These are phyloP conservation scores for Fusarium graminum DNA, from an alignment of 2,329 filamentous ascomycete genomes.

Conservation along the genomic window DNA sequence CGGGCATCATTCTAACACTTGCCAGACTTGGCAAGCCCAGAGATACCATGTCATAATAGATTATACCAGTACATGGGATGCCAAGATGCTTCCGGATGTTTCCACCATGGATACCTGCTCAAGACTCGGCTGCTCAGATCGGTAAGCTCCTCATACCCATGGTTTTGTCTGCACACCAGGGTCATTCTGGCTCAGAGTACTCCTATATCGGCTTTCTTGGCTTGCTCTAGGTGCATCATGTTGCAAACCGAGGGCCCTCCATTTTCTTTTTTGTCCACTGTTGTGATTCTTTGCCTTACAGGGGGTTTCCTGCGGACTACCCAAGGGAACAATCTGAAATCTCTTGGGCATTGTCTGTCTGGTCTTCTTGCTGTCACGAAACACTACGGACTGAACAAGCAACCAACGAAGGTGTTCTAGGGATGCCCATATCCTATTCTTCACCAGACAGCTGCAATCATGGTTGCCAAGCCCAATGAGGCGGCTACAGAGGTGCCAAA, in stretches of 20 bases:
- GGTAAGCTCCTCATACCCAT: neutral
- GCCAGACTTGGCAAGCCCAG: constrained; percentile 4
- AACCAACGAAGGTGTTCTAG: neutral
- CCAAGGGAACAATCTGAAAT: neutral
- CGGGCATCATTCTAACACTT: neutral
- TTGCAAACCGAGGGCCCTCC: constrained; percentile 5
- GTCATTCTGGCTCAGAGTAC: constrained; percentile 7
- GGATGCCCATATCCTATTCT: neutral
- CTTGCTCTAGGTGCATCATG: constrained; percentile 1
- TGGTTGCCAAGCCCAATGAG: constrained; percentile 33
- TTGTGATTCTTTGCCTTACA: neutral
- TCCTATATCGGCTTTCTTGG: constrained; percentile 31
- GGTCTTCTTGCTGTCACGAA: constrained; percentile 4
- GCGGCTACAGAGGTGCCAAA: constrained; percentile 24
- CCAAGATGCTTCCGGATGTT: constrained; percentile 5
- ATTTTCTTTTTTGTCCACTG: neutral
- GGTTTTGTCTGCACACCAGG: neutral
- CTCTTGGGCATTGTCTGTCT: neutral
- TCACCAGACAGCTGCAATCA: constrained; percentile 13
- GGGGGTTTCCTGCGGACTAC: neutral
- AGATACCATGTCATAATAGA: constrained; percentile 3
- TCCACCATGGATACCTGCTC: neutral
- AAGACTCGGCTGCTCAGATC: neutral
- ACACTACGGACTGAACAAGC: neutral
- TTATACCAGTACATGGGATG: neutral